phyloP scores from a whole-genome alignment of 2,329 filamentous ascomycete species.

The Fonsecaea pedrosoi region DNA sequence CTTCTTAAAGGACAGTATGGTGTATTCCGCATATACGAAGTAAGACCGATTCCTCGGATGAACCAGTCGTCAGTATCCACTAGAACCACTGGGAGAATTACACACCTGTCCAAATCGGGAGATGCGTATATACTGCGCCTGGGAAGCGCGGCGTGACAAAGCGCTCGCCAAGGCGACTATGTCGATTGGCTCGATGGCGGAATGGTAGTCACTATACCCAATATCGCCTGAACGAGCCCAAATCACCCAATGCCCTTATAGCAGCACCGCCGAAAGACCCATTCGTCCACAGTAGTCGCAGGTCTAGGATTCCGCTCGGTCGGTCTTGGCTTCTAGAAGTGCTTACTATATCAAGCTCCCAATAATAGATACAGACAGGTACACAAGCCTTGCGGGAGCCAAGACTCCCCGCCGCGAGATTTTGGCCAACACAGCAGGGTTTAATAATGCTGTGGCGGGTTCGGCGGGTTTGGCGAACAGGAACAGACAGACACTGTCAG shows the following conservation, averaged over 20 bases:
- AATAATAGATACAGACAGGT: neutral
- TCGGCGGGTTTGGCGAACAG: neutral
- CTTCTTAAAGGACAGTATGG: neutral
- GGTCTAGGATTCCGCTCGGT: neutral
- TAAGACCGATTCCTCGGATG: neutral
- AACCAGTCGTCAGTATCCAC: neutral
- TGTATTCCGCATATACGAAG: slow-evolving; percentile 1
- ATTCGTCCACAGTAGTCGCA: neutral
- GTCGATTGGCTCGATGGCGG: slow-evolving; percentile 13
- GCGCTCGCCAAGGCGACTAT: slow-evolving; percentile 20
- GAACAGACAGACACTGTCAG: neutral
- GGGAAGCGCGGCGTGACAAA: slow-evolving; percentile 7
- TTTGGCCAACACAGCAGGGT: neutral
- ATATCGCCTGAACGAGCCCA: neutral
- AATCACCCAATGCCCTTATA: neutral
- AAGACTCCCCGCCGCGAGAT: slow-evolving; percentile 2
- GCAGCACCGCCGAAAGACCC: neutral
- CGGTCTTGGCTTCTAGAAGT: slow-evolving; percentile 7
- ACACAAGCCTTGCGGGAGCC: slow-evolving; percentile 16
- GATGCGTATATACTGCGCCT: slow-evolving; percentile 6
- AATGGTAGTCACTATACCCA: neutral
- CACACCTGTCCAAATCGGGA: slow-evolving; percentile 8
- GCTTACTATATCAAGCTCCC: slow-evolving; percentile 20
- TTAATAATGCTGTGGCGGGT: neutral
- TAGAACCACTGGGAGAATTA: neutral